phyloP scores from a whole-genome alignment of 2,329 filamentous ascomycete genomes.

The Xylariaceae sp. region DNA sequence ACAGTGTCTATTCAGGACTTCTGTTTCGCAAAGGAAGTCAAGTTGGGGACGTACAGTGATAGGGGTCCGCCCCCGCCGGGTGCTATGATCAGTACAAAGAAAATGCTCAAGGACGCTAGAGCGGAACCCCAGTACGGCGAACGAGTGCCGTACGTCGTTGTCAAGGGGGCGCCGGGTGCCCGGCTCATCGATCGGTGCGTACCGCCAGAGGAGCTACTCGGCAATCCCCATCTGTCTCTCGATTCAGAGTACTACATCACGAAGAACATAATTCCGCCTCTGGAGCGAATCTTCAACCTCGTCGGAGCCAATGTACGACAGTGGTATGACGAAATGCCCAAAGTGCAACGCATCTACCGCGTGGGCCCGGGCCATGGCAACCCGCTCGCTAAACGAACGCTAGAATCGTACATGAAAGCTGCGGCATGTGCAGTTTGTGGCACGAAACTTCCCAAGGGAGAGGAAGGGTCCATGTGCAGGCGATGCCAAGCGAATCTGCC shows the following conservation, averaged over 20 bases:
- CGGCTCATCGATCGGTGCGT: slow-evolving; percentile 86
- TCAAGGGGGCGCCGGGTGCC: slow-evolving; percentile 80
- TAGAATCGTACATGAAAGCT: slow-evolving; percentile 90
- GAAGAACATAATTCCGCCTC: slow-evolving; percentile 89
- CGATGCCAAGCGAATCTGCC: slow-evolving; percentile 52
- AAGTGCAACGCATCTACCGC: slow-evolving; percentile 68
- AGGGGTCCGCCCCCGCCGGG: slow-evolving; percentile 77
- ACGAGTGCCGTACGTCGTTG: slow-evolving; percentile 88
- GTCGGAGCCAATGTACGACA: slow-evolving; percentile 83
- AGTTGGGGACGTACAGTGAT: slow-evolving; percentile 80
- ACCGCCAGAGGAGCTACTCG: slow-evolving; percentile 73
- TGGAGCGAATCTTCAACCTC: slow-evolving; percentile 94
- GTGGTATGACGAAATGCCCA: slow-evolving; percentile 98
- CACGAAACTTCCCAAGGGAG: slow-evolving; percentile 40
- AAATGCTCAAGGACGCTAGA: slow-evolving; percentile 80
- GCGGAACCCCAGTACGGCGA: slow-evolving; percentile 93
- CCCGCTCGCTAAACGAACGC: slow-evolving; percentile 55
- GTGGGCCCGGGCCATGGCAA: slow-evolving; percentile 41
- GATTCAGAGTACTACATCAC: slow-evolving; percentile 96
- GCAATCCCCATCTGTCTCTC: slow-evolving; percentile 70
- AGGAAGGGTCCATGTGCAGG: slow-evolving; percentile 47
- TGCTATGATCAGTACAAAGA: slow-evolving; percentile 77
- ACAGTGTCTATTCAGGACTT: slow-evolving; percentile 90
- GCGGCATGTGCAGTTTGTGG: slow-evolving; percentile 75
- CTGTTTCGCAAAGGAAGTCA: slow-evolving; percentile 90